Evolutionary conservation across 2,329 filamentous ascomycete genomes (phyloP).

Genomic region (Endoconidiophora laricicola): DNA sequence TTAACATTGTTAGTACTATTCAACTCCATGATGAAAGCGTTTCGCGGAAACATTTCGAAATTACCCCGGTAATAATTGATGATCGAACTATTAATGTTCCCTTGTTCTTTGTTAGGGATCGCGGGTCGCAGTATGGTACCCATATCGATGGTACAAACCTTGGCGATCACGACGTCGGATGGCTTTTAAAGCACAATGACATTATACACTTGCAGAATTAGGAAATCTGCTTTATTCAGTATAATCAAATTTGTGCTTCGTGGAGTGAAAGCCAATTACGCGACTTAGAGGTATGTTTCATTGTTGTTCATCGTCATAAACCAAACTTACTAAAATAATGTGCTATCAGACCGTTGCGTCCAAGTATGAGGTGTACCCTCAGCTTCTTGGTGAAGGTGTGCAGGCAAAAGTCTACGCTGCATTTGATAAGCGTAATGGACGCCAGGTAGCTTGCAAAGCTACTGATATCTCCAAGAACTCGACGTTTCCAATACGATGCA

Average conservation of each 20-base stretch:
- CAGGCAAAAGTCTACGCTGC: conserved; percentile 24
- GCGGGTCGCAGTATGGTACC: conserved; percentile 36
- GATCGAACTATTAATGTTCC: conserved; percentile 2
- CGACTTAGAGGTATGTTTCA: conserved; percentile 3
- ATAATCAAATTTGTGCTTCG: not conserved
- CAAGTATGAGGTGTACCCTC: conserved; percentile 21
- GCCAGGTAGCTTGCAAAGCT: conserved; percentile 51
- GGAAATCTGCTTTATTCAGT: conserved; percentile 22
- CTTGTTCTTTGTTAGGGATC: conserved; percentile 36
- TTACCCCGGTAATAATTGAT: conserved; percentile 11
- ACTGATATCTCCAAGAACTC: no score
- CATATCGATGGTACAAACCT: conserved; percentile 31
- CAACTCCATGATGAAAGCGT: conserved; percentile 4
- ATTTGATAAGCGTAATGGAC: conserved; percentile 31
- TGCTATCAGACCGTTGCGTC: conserved; percentile 19
- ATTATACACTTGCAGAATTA: conserved; percentile 26
- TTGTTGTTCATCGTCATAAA: no score
- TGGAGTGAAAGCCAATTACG: not conserved
- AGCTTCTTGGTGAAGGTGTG: conserved; percentile 23
- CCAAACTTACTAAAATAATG: not conserved
- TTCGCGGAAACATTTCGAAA: conserved; percentile 12
- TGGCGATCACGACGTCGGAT: conserved; percentile 26
- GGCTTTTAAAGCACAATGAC: conserved; percentile 35
- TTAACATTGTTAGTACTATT: conserved; percentile 5
- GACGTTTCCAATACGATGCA: no score